Base-by-base conservation (phyloP, 2,329 filamentous ascomycete species). In the Verticillium tricorpus region DNA sequence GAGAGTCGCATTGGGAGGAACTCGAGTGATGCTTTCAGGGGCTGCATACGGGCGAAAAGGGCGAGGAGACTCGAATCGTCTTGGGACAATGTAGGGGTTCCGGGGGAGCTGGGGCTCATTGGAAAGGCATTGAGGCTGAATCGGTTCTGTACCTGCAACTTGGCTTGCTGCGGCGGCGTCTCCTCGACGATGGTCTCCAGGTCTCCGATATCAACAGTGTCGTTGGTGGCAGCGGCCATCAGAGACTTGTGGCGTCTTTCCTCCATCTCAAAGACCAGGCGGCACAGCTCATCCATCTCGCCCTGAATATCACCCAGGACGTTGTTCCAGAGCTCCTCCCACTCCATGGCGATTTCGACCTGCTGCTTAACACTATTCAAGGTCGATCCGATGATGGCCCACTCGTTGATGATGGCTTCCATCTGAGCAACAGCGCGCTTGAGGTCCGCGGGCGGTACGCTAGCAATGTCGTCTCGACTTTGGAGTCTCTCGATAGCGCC, bases 271-370 rank as follows among this genome's bases (percentile, higher is more conserved):
- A 98, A 98, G 34, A 98, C 91, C 57, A 97, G 79, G 45, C 90
- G 84, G 69, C 85, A 87, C 17, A 96, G 81, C 55, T 89, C 88
- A 66, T 95, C 91, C 61, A 87, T 89, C 76, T 99, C 95, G 65
- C 89, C 87, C 59, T 93, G 91, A 64, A 98, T 97, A 72, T 98
- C 94, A 55, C 93, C 94, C 2, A 99, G 81, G 3, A 98, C 94
- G 66, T 85, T 92, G 69, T 92, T 92, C 94, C 95, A 98, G 39
- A 99, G 82, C 76, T 98, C 93, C 74, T 97, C 93, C 94, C 94
- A 99, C 72, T 99, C 95, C 93, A 98, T 96, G 56, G 95, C 95
- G 62, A 97, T 88, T 75, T 98, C 95, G 19, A 99, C 94, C 71
- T 98, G 94, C 57, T 85, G 85, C 73, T 96, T 96, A 61, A 97